These are phyloP conservation scores for Phytophthora constricta DNA, from an alignment of 352 stramenopile genomes.

Conservation along the genomic window DNA sequence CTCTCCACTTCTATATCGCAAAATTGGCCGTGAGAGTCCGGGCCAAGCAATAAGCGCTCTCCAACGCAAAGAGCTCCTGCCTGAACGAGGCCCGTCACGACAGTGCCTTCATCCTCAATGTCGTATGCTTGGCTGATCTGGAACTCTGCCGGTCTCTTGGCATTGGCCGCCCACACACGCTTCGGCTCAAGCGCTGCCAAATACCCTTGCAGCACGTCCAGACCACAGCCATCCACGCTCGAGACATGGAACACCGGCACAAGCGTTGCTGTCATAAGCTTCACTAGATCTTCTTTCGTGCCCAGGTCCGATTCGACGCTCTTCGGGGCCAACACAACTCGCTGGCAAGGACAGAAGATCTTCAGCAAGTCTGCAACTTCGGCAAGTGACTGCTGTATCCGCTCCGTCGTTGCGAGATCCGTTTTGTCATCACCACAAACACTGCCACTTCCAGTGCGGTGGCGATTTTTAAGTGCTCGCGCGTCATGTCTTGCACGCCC, in stretches of 20 bases:
- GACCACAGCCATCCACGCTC: slow-evolving; percentile 58
- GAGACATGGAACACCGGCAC: slow-evolving; percentile 76
- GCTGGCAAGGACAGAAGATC: slow-evolving; percentile 35
- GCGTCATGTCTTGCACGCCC: slow-evolving; percentile 80
- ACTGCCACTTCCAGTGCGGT: slow-evolving; percentile 72
- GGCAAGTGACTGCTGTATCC: slow-evolving; percentile 56
- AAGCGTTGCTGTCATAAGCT: slow-evolving; percentile 15
- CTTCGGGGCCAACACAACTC: slow-evolving; percentile 21
- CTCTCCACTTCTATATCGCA: slow-evolving; percentile 71
- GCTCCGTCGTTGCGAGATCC: slow-evolving; percentile 48
- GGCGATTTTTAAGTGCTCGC: slow-evolving; percentile 80
- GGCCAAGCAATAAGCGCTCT: slow-evolving; percentile 74
- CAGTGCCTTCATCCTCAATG: slow-evolving; percentile 69
- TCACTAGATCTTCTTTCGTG: slow-evolving; percentile 21
- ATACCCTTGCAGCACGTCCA: slow-evolving; percentile 67
- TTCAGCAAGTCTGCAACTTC: slow-evolving; percentile 57
- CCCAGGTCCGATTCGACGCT: slow-evolving; percentile 3
- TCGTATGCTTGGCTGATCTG: slow-evolving; percentile 84
- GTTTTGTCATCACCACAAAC: slow-evolving; percentile 87
- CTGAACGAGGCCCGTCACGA: slow-evolving; percentile 77
- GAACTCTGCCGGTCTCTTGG: slow-evolving; percentile 66
- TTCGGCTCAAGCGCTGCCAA: slow-evolving; percentile 64
- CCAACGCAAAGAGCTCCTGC: slow-evolving; percentile 70
- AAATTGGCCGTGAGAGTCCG: slow-evolving; percentile 63
- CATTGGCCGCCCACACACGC: slow-evolving; percentile 62